phyloP scores from a whole-genome alignment of 768 basidiomycete species.

The Sarcodon sp. region DNA sequence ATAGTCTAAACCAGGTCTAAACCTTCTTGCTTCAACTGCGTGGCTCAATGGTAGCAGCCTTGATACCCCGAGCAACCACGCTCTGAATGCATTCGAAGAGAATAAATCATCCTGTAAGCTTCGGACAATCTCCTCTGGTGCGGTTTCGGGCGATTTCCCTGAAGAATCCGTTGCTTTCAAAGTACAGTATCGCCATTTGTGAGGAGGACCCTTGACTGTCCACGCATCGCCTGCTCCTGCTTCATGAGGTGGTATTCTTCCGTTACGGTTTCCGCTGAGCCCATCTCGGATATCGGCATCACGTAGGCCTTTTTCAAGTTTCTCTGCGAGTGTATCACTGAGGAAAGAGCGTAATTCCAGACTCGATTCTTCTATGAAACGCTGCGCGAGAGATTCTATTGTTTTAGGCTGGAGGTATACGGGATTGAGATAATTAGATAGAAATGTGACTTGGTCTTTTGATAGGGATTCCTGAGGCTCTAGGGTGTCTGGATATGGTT shows the following conservation, averaged over 20 bases:
- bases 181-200: conserved; percentile 86
- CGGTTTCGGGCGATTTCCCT: conserved; percentile 35
- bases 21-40: conserved; percentile 71
- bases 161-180: conserved; percentile 24
- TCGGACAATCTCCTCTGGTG: conserved; percentile 47
- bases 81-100: conserved; percentile 70
- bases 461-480: conserved; percentile 41
- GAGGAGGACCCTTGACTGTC: conserved; percentile 76
- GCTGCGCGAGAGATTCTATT: conserved; percentile 62
- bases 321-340: conserved; percentile 45
- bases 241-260: conserved; percentile 53
- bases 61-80: conserved; percentile 75
- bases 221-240: conserved; percentile 50
- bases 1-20: conserved; percentile 89
- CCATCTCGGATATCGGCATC: conserved; percentile 55
- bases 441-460: conserved; percentile 51
- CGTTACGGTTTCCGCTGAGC: conserved; percentile 32
- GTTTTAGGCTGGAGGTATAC: conserved; percentile 79
- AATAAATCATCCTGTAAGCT: conserved; percentile 69
- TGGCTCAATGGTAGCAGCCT: conserved; percentile 60
- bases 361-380: conserved; percentile 79
- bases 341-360: conserved; percentile 88
- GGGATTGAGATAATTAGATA: conserved; percentile 77
- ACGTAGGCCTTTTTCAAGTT: conserved; percentile 52
- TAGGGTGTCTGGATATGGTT: conserved; percentile 23